Evolutionary conservation across 2,329 filamentous ascomycete genomes (phyloP).

Genomic region (Colletotrichum neosansevieriae): DNA sequence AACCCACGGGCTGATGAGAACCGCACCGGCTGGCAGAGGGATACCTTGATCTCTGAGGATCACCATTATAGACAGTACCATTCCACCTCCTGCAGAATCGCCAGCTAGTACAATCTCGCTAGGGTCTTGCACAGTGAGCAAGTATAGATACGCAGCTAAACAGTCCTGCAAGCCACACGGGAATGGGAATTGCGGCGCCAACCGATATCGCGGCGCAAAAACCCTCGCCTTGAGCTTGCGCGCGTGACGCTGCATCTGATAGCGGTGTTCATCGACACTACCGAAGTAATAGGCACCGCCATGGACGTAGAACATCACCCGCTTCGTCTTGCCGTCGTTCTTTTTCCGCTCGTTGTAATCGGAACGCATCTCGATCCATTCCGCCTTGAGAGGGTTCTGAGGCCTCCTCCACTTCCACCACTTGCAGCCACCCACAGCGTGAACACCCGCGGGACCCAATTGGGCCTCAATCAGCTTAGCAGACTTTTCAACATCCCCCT

Average conservation of each 20-base stretch:
- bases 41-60: slow-evolving; percentile 84
- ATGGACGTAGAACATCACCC: slow-evolving; percentile 94
- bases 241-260: slow-evolving; percentile 96
- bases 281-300: slow-evolving; percentile 97
- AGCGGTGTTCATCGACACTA: slow-evolving; percentile 95
- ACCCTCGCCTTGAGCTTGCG: slow-evolving; percentile 92
- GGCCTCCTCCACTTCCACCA: slow-evolving; percentile 92
- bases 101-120: slow-evolving; percentile 88
- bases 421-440: slow-evolving; percentile 80
- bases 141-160: slow-evolving; percentile 85
- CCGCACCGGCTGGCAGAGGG: slow-evolving; percentile 87
- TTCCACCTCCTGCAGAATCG: slow-evolving; percentile 93
- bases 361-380: slow-evolving; percentile 96
- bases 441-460: slow-evolving; percentile 81
- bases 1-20: slow-evolving; percentile 95
- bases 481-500: slow-evolving; percentile 72
- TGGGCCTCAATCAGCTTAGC: slow-evolving; percentile 77
- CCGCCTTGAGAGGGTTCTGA: slow-evolving; percentile 76
- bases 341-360: slow-evolving; percentile 81
- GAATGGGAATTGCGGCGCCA: slow-evolving; percentile 95
- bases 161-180: slow-evolving; percentile 94
- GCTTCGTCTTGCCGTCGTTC: slow-evolving; percentile 68
- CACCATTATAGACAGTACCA: slow-evolving; percentile 85
- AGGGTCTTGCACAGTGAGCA: slow-evolving; percentile 81
- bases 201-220: slow-evolving; percentile 86